phyloP scores from a whole-genome alignment of 352 stramenopile genomes.

The Pythium rhizo-oryzae region DNA sequence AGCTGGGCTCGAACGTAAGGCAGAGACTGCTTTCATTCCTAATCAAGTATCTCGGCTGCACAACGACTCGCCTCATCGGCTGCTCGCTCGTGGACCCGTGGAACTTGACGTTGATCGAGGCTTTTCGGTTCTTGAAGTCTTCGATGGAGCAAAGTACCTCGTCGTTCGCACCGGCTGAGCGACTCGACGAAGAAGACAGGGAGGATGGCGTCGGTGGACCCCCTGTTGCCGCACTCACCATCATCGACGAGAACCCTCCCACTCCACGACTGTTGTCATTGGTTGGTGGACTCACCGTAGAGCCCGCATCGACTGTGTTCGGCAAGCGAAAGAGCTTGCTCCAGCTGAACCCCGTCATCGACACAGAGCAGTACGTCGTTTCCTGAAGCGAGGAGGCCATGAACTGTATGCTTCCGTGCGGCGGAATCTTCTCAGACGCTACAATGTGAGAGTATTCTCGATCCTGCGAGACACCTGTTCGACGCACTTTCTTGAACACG shows the following conservation, averaged over 20 bases:
- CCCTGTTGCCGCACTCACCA: conserved; percentile 9
- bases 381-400: conserved; percentile 74
- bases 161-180: background rate
- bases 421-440: conserved; percentile 59
- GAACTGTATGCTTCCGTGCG: conserved; percentile 55
- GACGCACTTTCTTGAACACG: conserved; percentile 78
- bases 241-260: conserved; percentile 18
- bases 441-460: conserved; percentile 80
- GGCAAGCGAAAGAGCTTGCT: conserved; percentile 73
- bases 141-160: conserved; percentile 53
- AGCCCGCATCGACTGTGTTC: conserved; percentile 26
- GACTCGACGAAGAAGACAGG: conserved; percentile 19
- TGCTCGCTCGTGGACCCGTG: conserved; percentile 48
- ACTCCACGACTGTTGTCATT: conserved; percentile 13
- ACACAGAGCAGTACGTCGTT: conserved; percentile 75
- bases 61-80: conserved; percentile 55
- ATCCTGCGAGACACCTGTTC: conserved; percentile 49
- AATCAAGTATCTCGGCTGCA: conserved; percentile 69
- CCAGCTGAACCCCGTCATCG: conserved; percentile 79
- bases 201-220: background rate
- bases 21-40: conserved; percentile 58
- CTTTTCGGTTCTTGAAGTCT: conserved; percentile 60
- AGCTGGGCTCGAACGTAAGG: conserved; percentile 56
- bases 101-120: conserved; percentile 68
- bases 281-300: background rate